phyloP scores from a whole-genome alignment of 164 flowering plant genomes.

The Magnolia officinalis region DNA sequence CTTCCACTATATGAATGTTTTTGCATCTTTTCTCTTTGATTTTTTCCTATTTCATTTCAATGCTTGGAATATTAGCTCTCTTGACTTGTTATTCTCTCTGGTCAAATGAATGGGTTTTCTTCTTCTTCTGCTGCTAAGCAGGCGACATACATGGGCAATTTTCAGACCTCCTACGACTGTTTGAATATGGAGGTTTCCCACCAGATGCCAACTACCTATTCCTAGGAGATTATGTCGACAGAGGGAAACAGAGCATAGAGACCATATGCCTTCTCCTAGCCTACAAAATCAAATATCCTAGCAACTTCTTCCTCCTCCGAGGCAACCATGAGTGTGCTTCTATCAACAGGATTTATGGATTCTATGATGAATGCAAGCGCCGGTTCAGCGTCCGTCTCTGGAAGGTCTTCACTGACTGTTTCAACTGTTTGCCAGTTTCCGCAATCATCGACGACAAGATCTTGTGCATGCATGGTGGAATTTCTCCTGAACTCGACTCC shows the following conservation, averaged over 20 bases:
- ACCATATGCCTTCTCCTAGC: slow-evolving; percentile 52
- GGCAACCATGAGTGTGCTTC: slow-evolving; percentile 66
- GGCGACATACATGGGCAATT: slow-evolving; percentile 64
- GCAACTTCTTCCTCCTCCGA: slow-evolving; percentile 51
- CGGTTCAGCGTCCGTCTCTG: slow-evolving; percentile 52
- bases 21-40: too few species aligned
- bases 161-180: slow-evolving; percentile 51
- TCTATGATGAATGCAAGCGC: slow-evolving; percentile 58
- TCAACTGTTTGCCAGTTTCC: slow-evolving; percentile 56
- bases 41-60: too few species aligned
- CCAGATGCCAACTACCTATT: slow-evolving; percentile 54
- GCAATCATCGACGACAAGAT: slow-evolving; percentile 51
- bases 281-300: slow-evolving; percentile 51
- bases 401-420: slow-evolving; percentile 49
- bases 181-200: slow-evolving; percentile 53
- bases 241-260: slow-evolving; percentile 60
- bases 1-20: too few species aligned
- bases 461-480: slow-evolving; percentile 56
- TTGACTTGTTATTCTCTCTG: too few species aligned
- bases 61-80: too few species aligned
- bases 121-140: slow-evolving; percentile 12
- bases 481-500: slow-evolving; percentile 47
- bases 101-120: not conserved
- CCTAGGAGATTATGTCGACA: slow-evolving; percentile 60
- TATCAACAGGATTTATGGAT: slow-evolving; percentile 56